Conservation (phyloP, 306 rosid species). For the Prunus armeniaca region DNA sequence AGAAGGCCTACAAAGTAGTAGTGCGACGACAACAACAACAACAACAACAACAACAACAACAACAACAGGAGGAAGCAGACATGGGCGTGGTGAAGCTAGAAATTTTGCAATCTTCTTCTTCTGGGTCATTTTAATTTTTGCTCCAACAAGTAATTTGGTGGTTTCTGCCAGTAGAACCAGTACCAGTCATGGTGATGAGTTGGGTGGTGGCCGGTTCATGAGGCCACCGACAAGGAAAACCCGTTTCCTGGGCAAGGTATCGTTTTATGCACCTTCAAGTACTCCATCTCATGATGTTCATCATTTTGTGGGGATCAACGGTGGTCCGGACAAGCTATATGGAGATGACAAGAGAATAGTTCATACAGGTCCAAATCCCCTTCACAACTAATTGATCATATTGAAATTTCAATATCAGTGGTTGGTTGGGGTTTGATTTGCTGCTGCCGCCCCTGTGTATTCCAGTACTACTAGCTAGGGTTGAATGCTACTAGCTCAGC, state of each 20-base stretch:
- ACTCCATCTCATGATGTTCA: conserved; percentile 2
- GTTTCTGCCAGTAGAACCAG: not conserved
- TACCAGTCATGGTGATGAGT: not conserved
- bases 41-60: conserved; percentile 24
- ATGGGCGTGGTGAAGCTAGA: conserved; percentile 7
- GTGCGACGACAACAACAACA: too few relatives aligned
- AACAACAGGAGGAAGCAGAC: conserved; percentile 25
- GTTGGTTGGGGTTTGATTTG: not conserved
- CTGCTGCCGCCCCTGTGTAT: not conserved
- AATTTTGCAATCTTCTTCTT: conserved; percentile 40
- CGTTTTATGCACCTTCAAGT: conserved; percentile 47
- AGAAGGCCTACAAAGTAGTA: conserved; percentile 25
- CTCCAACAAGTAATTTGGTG: conserved; percentile 37
- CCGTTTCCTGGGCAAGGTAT: conserved; percentile 22
- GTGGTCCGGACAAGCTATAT: conserved; percentile 28
- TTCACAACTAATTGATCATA: conserved; percentile 58
- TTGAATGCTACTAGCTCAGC: not conserved
- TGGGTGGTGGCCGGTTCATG: conserved; percentile 3
- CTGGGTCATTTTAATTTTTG: conserved; percentile 55
- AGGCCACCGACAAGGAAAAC: conserved; percentile 26
- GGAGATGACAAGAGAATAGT: conserved; percentile 64
- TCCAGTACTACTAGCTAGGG: not conserved
- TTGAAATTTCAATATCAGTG: not conserved
- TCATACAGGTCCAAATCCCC: conserved; percentile 96
- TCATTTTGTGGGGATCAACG: conserved; percentile 5